phyloP scores from a whole-genome alignment of 306 rosid species.

The Inga laurina region DNA sequence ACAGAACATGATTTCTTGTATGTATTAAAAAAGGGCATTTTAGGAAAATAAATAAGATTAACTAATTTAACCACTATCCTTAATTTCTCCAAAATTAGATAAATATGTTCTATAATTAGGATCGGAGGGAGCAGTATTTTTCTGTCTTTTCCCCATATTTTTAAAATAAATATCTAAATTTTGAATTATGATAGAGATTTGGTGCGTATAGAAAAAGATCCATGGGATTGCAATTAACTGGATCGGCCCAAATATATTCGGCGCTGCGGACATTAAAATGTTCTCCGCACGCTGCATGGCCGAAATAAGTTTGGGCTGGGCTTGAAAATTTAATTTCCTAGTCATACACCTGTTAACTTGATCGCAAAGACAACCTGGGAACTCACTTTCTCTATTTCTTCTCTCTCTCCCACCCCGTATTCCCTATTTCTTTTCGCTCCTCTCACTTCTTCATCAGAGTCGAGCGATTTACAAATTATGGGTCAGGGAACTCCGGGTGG shows the following conservation, averaged over 20 bases:
- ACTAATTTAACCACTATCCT: too few species aligned
- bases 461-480: slow-evolving; percentile 34
- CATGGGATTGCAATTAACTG: background rate
- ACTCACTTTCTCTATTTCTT: background rate
- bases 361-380: background rate
- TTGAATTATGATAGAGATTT: too few species aligned
- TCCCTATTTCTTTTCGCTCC: background rate
- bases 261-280: too few species aligned
- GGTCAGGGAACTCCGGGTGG: slow-evolving; percentile 99
- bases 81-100: too few species aligned
- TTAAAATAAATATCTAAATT: too few species aligned
- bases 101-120: too few species aligned
- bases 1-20: too few species aligned
- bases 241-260: background rate
- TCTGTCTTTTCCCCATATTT: too few species aligned
- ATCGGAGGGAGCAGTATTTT: too few species aligned
- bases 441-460: background rate
- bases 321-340: background rate
- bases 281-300: background rate
- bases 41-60: too few species aligned
- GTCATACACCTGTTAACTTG: background rate
- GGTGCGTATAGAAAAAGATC: background rate
- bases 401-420: background rate
- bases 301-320: background rate
- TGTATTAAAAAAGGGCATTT: too few species aligned